Evolutionary conservation across 176 grass and related monocot species (phyloP).

Genomic region (Aegilops bicornis): DNA sequence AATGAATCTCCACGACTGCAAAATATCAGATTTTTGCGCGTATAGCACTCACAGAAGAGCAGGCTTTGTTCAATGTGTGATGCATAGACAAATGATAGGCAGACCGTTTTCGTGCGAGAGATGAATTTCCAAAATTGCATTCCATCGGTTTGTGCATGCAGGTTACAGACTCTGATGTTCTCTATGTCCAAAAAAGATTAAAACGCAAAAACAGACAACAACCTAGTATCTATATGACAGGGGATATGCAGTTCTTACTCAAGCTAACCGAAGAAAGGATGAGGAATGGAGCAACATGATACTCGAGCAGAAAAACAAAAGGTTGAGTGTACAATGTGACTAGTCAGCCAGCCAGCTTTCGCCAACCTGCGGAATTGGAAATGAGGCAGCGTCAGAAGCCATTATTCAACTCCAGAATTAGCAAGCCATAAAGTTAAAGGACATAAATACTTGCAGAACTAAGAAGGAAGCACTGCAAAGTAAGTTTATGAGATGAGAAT

Average conservation of each 20-base stretch:
- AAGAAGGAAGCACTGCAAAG: not conserved
- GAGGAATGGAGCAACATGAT: not conserved
- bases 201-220: not conserved
- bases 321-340: conserved; percentile 4
- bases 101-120: not conserved
- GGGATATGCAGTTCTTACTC: not conserved
- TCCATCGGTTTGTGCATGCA: conserved; percentile 36
- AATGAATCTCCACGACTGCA: not conserved
- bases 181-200: conserved; percentile 21
- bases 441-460: not conserved
- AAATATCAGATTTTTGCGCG: not conserved
- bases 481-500: not conserved
- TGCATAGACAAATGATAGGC: not conserved
- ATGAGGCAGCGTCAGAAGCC: not conserved
- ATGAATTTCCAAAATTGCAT: not conserved
- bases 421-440: not conserved
- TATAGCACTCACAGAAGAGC: not conserved
- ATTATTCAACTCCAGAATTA: not conserved
- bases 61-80: not conserved
- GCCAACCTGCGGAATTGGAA: conserved; percentile 49
- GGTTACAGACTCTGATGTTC: not conserved
- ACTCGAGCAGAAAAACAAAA: not conserved
- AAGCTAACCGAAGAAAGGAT: not conserved
- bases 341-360: conserved; percentile 40
- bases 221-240: conserved; percentile 21